Base-by-base conservation (phyloP, 2,329 filamentous ascomycete species). In the Aspergillus sp. region DNA sequence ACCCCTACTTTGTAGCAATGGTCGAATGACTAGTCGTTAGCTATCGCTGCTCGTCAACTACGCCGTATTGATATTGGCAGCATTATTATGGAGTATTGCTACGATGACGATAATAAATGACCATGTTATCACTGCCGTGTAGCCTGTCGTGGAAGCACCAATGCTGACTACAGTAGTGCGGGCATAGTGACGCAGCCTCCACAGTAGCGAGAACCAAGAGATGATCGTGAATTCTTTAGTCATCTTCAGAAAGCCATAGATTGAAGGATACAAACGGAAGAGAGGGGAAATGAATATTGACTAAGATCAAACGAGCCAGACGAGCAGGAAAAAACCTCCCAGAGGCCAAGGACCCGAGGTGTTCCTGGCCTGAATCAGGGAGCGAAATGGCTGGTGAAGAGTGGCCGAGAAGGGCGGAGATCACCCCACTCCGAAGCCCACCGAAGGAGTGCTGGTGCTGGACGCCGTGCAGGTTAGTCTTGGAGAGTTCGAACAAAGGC, bases 311-410 rank as follows among this genome's bases (percentile, higher is more conserved):
- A 55, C 46, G 45, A 51, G 36, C 26, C 16, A 36, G 32, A 36
- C 11, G 14, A 36, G 32, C 32, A 53, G 31, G 47, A 29, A 49
- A 57, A 29, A 55, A 60, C 55, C 63, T 49, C 58, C 49, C 36
- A 53, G 46, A 56, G 52, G 63, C 64, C 63, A 65, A 67, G 65
- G 57, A 58, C 59, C 65, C 61, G 60, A 67, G 64, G 63, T 68
- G 66, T 68, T 67, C 66, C 63, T 65, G 66, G 60, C 56, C 58
- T 62, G 61, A 63, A 63, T 56, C 61, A 61, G 63, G 61, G 60
- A 63, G 65, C 22, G 55, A 53, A 64, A 63, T 63, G 63, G 62
- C 61, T 65, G 64, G 65, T 59, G 56, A 64, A 59, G 62, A 67
- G 61, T 67, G 63, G 66, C 58, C 57, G 65, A 61, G 55, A 54